A percentile compares a stretch with the other conserved stretches of the same genome.
Conservation (phyloP, 2,329 filamentous ascomycete genomes). For the Colletotrichum higginsianum region DNA sequence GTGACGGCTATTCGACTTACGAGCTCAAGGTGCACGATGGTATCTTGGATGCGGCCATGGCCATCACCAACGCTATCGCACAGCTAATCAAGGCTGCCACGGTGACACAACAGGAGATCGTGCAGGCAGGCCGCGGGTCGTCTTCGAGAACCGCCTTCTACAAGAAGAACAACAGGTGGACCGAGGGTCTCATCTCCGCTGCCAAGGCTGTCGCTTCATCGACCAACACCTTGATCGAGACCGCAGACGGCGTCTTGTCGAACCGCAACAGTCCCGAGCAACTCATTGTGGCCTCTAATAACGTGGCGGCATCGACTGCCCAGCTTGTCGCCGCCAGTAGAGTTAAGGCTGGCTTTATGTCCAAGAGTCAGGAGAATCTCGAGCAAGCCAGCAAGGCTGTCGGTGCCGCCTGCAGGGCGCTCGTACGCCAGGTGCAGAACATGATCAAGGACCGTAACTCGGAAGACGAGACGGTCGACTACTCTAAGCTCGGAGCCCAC, state of each 20-base stretch:
- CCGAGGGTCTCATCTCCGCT: slow-evolving; percentile 95
- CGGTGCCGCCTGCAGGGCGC: slow-evolving; percentile 85
- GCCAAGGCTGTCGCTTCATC: slow-evolving; percentile 95
- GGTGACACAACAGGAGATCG: slow-evolving; percentile 94
- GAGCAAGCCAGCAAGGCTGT: slow-evolving; percentile 95
- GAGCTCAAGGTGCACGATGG: slow-evolving; percentile 96
- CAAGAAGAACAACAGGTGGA: slow-evolving; percentile 99
- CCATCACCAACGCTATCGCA: slow-evolving; percentile 94
- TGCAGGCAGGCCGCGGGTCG: slow-evolving; percentile 89
- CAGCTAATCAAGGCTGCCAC: slow-evolving; percentile 96
- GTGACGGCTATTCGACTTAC: slow-evolving; percentile 95
- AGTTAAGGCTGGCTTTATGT: slow-evolving; percentile 99
- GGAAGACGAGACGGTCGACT: slow-evolving; percentile 88
- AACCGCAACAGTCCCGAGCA: slow-evolving; percentile 95
- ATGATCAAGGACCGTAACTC: slow-evolving; percentile 91
- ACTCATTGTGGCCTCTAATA: slow-evolving; percentile 97
- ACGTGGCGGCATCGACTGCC: slow-evolving; percentile 95
- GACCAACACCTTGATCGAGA: slow-evolving; percentile 97
- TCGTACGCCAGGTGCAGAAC: slow-evolving; percentile 93
- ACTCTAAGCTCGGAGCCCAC: slow-evolving; percentile 87
- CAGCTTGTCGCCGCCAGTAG: slow-evolving; percentile 95
- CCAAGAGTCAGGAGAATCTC: slow-evolving; percentile 92
- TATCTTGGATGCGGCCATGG: slow-evolving; percentile 92
- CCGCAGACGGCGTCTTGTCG: slow-evolving; percentile 93
- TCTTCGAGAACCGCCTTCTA: slow-evolving; percentile 95